phyloP scores from a whole-genome alignment of 176 grass and related monocot species.

The Puccinellia tenuiflora region DNA sequence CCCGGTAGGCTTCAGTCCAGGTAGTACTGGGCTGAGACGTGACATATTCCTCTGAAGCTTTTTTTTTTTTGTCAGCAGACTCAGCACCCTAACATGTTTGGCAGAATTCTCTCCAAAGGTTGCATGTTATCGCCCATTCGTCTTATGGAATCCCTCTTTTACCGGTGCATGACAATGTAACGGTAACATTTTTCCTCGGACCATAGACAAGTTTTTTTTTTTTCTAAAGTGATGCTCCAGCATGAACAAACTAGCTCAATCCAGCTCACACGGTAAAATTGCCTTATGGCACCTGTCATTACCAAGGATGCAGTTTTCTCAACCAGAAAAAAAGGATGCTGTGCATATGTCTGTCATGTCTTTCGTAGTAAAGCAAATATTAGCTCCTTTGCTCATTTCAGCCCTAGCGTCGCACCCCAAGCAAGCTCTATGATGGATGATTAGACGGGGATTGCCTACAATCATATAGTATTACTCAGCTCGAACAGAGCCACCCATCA shows the following conservation, averaged over 20 bases:
- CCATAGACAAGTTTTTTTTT: too few relatives aligned
- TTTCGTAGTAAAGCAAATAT: neutral
- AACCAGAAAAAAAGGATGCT: too few relatives aligned
- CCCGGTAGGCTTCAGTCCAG: too few relatives aligned
- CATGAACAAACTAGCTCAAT: conserved; percentile 52
- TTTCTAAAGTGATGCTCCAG: conserved; percentile 43
- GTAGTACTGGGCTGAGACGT: too few relatives aligned
- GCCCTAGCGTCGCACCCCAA: neutral
- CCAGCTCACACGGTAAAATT: neutral
- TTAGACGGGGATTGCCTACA: conserved; percentile 3
- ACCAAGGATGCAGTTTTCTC: neutral
- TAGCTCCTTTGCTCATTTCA: neutral
- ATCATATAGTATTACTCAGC: too few relatives aligned
- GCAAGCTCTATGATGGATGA: conserved; percentile 38
- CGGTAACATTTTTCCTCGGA: conserved; percentile 27
- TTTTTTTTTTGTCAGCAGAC: too few relatives aligned
- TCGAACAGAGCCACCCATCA: neutral
- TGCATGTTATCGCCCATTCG: neutral
- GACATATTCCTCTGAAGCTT: too few relatives aligned
- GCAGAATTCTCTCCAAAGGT: too few relatives aligned
- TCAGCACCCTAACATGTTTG: too few relatives aligned
- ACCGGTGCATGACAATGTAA: neutral
- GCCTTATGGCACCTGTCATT: neutral
- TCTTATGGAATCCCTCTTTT: neutral
- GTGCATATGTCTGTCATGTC: too few relatives aligned